Evolutionary conservation across 2,329 filamentous ascomycete species (phyloP).

Genomic region (Scytalidium sp.): DNA sequence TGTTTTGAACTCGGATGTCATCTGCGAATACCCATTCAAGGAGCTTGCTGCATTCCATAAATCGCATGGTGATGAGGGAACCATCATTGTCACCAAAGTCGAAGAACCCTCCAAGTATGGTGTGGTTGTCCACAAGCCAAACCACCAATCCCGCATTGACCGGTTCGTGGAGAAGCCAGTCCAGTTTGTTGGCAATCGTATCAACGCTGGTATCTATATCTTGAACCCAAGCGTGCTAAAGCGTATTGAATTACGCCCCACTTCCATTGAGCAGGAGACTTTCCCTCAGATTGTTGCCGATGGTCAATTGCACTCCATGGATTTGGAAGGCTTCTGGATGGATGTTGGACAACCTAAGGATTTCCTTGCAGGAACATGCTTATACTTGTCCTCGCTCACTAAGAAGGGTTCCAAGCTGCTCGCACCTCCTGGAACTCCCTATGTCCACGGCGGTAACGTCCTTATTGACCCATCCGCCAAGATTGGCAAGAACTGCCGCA

Average conservation of each 20-base stretch:
- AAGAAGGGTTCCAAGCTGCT: conserved; percentile 89
- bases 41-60: conserved; percentile 91
- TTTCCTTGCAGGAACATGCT: conserved; percentile 91
- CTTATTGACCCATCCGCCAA: conserved; percentile 91
- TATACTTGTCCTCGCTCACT: conserved; percentile 89
- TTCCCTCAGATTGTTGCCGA: conserved; percentile 93
- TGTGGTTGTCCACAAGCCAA: conserved; percentile 96
- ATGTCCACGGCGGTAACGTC: conserved; percentile 90
- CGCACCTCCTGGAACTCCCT: conserved; percentile 69
- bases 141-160: conserved; percentile 87
- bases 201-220: conserved; percentile 98
- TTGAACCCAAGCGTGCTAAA: conserved; percentile 87
- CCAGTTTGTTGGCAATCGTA: conserved; percentile 97
- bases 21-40: conserved; percentile 95
- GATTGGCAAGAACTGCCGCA: conserved; percentile 98
- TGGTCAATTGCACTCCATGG: conserved; percentile 90
- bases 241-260: conserved; percentile 93
- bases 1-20: conserved; percentile 96
- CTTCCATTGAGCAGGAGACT: conserved; percentile 97
- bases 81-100: conserved; percentile 97
- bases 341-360: conserved; percentile 98
- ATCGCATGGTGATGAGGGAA: conserved; percentile 89
- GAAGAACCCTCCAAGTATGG: conserved; percentile 99
- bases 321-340: conserved; percentile 99
- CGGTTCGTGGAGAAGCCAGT: conserved; percentile 99